Evolutionary conservation across 495 filamentous ascomycete species (phyloP).

Genomic region (Pseudevernia furfuracea): DNA sequence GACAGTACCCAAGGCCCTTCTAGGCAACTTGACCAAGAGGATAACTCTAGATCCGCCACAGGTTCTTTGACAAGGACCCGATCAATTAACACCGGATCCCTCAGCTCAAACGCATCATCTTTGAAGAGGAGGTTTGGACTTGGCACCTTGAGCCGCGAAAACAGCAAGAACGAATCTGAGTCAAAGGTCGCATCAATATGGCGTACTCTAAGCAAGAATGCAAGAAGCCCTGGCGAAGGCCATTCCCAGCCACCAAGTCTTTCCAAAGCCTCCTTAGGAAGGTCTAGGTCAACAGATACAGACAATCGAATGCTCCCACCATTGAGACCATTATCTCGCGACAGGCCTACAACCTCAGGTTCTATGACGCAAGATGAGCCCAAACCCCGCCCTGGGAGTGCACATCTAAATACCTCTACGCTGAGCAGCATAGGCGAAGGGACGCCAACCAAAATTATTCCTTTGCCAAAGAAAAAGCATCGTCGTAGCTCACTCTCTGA

Average conservation of each 20-base stretch:
- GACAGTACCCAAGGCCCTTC: slow-evolving; percentile 25
- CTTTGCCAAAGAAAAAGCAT: slow-evolving; percentile 52
- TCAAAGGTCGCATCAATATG: slow-evolving; percentile 69
- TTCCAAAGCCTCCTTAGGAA: slow-evolving; percentile 55
- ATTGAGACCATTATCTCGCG: slow-evolving; percentile 59
- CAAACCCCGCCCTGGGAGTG: slow-evolving; percentile 41
- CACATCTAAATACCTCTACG: slow-evolving; percentile 34
- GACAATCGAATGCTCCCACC: slow-evolving; percentile 44
- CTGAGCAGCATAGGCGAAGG: slow-evolving; percentile 41
- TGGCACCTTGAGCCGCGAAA: slow-evolving; percentile 64
- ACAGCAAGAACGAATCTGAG: slow-evolving; percentile 64
- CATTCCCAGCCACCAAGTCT: slow-evolving; percentile 46
- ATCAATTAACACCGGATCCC: slow-evolving; percentile 47
- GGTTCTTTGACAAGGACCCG: slow-evolving; percentile 43
- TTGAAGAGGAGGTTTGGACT: slow-evolving; percentile 77
- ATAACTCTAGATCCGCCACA: slow-evolving; percentile 22
- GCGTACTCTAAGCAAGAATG: slow-evolving; percentile 80
- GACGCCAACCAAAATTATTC: slow-evolving; percentile 20
- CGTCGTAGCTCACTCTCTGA: slow-evolving; percentile 87
- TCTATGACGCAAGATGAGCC: slow-evolving; percentile 38
- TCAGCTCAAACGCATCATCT: slow-evolving; percentile 71
- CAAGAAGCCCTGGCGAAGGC: slow-evolving; percentile 47
- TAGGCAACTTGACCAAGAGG: slow-evolving; percentile 1
- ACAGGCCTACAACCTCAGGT: slow-evolving; percentile 43
- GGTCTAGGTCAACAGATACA: slow-evolving; percentile 78